phyloP scores from a whole-genome alignment of 768 basidiomycete genomes.

The Auriculariales sp. region DNA sequence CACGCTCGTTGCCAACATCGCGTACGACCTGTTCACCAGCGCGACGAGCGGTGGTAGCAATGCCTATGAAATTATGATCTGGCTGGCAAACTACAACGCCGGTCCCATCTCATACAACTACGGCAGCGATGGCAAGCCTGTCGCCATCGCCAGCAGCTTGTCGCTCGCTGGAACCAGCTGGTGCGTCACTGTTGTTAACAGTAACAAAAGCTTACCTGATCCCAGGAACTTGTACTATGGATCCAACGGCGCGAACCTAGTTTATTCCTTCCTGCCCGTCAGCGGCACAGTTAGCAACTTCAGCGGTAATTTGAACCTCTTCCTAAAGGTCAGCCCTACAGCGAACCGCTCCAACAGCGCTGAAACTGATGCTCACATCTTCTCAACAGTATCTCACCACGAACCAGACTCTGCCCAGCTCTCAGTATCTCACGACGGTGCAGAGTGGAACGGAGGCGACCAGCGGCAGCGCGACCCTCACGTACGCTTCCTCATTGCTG shows the following conservation, averaged over 20 bases:
- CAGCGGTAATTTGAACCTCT: conserved; percentile 33
- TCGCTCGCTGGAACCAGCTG: conserved; percentile 36
- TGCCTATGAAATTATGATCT: conserved; percentile 42
- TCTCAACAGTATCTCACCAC: conserved; percentile 33
- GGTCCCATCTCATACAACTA: conserved; percentile 42
- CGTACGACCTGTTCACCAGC: conserved; percentile 54
- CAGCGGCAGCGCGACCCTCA: conserved; percentile 5
- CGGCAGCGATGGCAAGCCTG: conserved; percentile 28
- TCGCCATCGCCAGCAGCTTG: conserved; percentile 30
- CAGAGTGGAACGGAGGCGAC: conserved; percentile 55
- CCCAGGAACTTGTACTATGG: conserved; percentile 40
- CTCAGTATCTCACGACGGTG: conserved; percentile 41
- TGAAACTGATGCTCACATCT: neutral
- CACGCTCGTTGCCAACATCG: conserved; percentile 28
- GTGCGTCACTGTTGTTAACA: conserved; percentile 13
- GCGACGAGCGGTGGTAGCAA: conserved; percentile 30
- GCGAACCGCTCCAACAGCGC: neutral
- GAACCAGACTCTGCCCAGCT: conserved; percentile 27
- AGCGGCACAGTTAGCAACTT: conserved; percentile 30
- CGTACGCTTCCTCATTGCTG: neutral
- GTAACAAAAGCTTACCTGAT: neutral
- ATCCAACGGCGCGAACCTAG: conserved; percentile 34
- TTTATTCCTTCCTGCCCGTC: conserved; percentile 22
- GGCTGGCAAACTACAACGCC: conserved; percentile 45
- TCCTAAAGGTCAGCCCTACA: neutral